A percentile compares a stretch with the other conserved stretches of the same genome.
Evolutionary conservation across 352 stramenopile species (phyloP).

Genomic region (Thraustochytrium striatum): DNA sequence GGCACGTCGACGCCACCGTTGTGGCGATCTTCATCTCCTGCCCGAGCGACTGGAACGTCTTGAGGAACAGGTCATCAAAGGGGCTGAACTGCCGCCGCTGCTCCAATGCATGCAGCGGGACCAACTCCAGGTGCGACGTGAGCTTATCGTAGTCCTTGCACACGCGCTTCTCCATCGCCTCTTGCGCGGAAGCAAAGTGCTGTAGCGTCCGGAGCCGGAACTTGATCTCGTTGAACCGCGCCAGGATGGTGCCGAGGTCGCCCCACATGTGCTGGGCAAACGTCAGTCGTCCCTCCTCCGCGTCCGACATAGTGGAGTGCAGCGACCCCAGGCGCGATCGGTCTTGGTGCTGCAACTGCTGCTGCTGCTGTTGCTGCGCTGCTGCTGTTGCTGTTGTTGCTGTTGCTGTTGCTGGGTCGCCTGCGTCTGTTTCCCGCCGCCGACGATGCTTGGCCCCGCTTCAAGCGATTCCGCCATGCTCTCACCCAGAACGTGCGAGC

Average conservation of each 20-base stretch:
- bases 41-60: neutral
- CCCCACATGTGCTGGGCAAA: slow-evolving; percentile 29
- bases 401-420: neutral
- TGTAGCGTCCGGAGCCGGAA: slow-evolving; percentile 10
- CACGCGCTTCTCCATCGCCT: neutral
- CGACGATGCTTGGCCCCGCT: too few relatives aligned
- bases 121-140: neutral
- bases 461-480: too few relatives aligned
- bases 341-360: neutral
- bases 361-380: neutral
- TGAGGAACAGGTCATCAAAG: slow-evolving; percentile 43
- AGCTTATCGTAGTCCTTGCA: slow-evolving; percentile 22
- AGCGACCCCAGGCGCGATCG: neutral
- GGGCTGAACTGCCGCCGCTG: slow-evolving; percentile 5
- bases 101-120: slow-evolving; percentile 15
- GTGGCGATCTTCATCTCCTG: slow-evolving; percentile 9
- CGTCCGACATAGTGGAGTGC: slow-evolving; percentile 7
- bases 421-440: neutral
- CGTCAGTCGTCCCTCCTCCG: neutral
- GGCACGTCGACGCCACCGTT: neutral
- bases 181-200: neutral
- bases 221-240: slow-evolving; percentile 31
- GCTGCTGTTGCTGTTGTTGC: neutral
- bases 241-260: neutral
- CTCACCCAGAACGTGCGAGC: too few relatives aligned